phyloP scores from a whole-genome alignment of 1,139 yeast genomes.

The Pichia sp. region DNA sequence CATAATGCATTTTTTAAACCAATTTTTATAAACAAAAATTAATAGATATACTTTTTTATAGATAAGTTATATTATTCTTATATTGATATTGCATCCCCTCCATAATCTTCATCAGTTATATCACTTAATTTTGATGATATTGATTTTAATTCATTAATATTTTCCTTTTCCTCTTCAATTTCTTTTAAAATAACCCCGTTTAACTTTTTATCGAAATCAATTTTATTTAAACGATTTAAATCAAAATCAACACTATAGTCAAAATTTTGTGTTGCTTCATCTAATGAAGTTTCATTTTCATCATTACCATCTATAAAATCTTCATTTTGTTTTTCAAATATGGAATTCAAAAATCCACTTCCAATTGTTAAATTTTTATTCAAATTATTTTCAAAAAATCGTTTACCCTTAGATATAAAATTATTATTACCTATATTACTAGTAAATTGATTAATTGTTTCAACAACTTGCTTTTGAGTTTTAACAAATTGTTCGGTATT shows the following conservation, averaged over 20 bases:
- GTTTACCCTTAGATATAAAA: conserved; percentile 21
- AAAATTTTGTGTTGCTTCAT: conserved; percentile 11
- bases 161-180: background rate
- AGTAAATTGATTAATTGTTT: conserved; percentile 20
- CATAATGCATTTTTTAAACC: conserved; percentile 18
- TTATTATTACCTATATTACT: conserved; percentile 20
- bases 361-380: conserved; percentile 17
- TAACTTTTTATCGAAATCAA: conserved; percentile 10
- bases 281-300: background rate
- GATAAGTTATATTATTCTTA: background rate
- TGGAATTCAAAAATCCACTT: conserved; percentile 12
- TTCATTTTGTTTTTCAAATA: conserved; percentile 10
- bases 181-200: conserved; percentile 12
- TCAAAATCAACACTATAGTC: conserved; percentile 20
- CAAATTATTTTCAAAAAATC: conserved; percentile 22
- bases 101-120: conserved; percentile 19
- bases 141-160: background rate
- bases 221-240: conserved; percentile 12
- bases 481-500: conserved; percentile 10
- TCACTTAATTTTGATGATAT: background rate
- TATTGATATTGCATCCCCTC: conserved; percentile 16
- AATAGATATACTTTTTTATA: background rate
- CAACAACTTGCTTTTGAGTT: conserved; percentile 17
- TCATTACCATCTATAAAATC: conserved; percentile 1
- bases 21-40: conserved; percentile 3